Evolutionary conservation across 1,284 basidiomycete species (phyloP).

Genomic region (Heliocybe sulcata): DNA sequence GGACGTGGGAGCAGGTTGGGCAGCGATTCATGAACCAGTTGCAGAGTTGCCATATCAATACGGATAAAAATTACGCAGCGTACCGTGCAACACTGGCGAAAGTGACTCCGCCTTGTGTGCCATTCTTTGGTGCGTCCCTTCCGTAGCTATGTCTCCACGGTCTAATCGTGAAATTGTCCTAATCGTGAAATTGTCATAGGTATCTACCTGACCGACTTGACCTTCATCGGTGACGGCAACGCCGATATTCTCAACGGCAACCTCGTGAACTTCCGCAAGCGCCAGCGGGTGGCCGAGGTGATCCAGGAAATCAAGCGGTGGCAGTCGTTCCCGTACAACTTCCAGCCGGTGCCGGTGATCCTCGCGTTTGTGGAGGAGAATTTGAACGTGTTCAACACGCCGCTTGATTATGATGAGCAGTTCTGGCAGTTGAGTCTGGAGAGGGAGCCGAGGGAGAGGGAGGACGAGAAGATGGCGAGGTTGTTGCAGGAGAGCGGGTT

Average conservation of each 20-base stretch:
- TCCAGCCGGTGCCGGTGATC: constrained; percentile 64
- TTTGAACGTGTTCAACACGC: constrained; percentile 62
- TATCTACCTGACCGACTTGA: constrained; percentile 91
- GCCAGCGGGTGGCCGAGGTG: constrained; percentile 89
- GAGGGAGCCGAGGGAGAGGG: constrained; percentile 88
- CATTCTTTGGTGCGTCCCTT: constrained; percentile 78
- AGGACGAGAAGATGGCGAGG: constrained; percentile 90
- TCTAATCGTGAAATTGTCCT: background rate
- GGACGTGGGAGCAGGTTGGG: constrained; percentile 92
- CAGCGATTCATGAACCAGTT: constrained; percentile 66
- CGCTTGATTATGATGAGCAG: constrained; percentile 25
- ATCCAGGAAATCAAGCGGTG: constrained; percentile 96
- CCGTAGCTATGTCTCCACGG: background rate
- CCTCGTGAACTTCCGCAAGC: constrained; percentile 95
- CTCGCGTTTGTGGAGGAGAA: constrained; percentile 75
- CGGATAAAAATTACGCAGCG: constrained; percentile 88
- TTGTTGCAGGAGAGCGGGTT: constrained; percentile 87
- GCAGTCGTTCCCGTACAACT: constrained; percentile 88
- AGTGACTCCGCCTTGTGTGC: constrained; percentile 92
- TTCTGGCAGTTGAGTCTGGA: constrained; percentile 84
- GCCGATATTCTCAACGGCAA: constrained; percentile 77
- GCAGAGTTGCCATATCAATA: constrained; percentile 75
- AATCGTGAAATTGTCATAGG: constrained; percentile 38
- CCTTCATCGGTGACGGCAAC: constrained; percentile 98
- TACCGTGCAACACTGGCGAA: constrained; percentile 84